These are phyloP conservation scores for Stropharia rugosoannulata DNA, from an alignment of 768 basidiomycete genomes.

Conservation along the genomic window DNA sequence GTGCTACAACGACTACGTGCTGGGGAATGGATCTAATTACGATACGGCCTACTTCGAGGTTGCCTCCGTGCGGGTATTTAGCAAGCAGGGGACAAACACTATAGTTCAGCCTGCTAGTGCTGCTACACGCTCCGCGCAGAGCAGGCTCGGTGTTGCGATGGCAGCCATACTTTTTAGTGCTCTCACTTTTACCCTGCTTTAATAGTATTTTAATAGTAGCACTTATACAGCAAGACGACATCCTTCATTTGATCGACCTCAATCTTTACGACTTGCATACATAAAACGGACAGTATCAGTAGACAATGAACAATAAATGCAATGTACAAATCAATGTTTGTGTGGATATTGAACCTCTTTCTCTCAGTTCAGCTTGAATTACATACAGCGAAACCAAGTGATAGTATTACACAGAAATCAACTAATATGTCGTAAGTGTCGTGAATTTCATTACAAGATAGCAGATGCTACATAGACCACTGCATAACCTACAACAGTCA, in stretches of 20 bases:
- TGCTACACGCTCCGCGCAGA: neutral
- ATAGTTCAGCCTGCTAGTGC: conserved; percentile 8
- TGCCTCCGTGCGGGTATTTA: conserved; percentile 40
- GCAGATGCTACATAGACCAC: neutral
- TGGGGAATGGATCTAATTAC: conserved; percentile 61
- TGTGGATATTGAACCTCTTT: too few species aligned
- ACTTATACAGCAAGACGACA: too few species aligned
- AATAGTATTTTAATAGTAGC: too few species aligned
- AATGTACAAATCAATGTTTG: too few species aligned
- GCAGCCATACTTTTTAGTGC: neutral
- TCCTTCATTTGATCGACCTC: too few species aligned
- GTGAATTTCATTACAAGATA: conserved; percentile 1
- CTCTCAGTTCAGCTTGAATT: too few species aligned
- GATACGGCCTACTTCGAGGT: conserved; percentile 75
- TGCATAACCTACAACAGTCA: neutral
- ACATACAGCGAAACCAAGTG: too few species aligned
- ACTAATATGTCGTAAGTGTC: neutral
- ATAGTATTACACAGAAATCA: too few species aligned
- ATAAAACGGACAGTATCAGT: too few species aligned
- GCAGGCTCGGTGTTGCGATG: neutral
- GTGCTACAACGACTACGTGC: conserved; percentile 71
- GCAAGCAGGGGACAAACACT: conserved; percentile 23
- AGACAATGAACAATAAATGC: too few species aligned
- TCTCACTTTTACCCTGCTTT: conserved; percentile 30
- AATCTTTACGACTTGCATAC: too few species aligned